Percentiles rank a stretch among this genome's conserved stretches.
Conservation (phyloP, 129 eudicot species). For the Tagetes patula region DNA sequence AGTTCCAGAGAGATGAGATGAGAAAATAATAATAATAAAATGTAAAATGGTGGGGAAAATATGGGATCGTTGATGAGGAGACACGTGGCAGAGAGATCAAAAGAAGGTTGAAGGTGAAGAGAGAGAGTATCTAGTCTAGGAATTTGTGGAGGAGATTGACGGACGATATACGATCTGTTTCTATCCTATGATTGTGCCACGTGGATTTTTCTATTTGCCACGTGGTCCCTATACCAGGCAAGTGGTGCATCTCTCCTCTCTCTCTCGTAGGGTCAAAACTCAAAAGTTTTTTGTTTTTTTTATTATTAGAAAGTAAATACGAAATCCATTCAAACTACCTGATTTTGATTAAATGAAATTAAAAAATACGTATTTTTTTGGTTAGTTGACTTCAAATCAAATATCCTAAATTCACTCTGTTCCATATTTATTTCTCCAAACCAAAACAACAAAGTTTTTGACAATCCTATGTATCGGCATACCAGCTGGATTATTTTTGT, state of each 20-base stretch:
- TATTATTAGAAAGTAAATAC: too few species aligned
- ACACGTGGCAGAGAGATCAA: slow-evolving; percentile 77
- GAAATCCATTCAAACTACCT: too few species aligned
- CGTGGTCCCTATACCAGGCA: not conserved
- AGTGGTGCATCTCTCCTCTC: slow-evolving; percentile 24
- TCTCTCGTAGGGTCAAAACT: not conserved
- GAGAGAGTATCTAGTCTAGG: slow-evolving; percentile 24
- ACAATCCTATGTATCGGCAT: too few species aligned
- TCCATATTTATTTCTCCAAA: too few species aligned
- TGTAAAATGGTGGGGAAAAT: slow-evolving; percentile 18
- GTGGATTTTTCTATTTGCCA: slow-evolving; percentile 11
- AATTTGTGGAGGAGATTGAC: slow-evolving; percentile 66
- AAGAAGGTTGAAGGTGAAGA: slow-evolving; percentile 35
- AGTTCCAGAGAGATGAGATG: slow-evolving; percentile 40
- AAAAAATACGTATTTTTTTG: too few species aligned
- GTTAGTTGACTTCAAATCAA: too few species aligned
- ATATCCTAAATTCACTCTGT: too few species aligned
- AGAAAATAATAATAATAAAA: not conserved
- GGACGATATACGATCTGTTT: slow-evolving; percentile 66
- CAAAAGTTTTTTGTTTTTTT: not conserved
- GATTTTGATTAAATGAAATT: too few species aligned
- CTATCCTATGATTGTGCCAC: slow-evolving; percentile 58
- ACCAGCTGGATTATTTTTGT: too few species aligned
- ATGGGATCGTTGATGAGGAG: slow-evolving; percentile 23
- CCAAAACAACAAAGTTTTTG: too few species aligned